These are phyloP conservation scores for Malassezia furfur DNA, from an alignment of 1,284 basidiomycete species.

Conservation along the genomic window DNA sequence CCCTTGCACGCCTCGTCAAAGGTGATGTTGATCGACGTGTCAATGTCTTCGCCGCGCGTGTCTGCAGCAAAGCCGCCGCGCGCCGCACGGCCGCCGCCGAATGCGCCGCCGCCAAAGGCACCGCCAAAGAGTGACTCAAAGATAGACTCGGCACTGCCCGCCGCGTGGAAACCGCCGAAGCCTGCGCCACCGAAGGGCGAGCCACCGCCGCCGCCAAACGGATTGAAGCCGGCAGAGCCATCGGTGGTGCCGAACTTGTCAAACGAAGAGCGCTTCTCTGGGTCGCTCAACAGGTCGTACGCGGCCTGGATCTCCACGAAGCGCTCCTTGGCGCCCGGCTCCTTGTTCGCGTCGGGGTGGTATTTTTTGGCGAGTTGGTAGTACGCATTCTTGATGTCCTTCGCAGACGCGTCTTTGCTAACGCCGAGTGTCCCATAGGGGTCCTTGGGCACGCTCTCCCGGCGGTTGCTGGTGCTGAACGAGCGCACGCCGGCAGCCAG, in stretches of 20 bases:
- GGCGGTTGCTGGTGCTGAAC: neutral
- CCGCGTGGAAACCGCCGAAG: conserved; percentile 53
- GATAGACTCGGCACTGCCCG: conserved; percentile 52
- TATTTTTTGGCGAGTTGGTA: conserved; percentile 97
- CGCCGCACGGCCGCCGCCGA: conserved; percentile 47
- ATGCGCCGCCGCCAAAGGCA: conserved; percentile 54
- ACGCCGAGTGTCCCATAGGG: conserved; percentile 88
- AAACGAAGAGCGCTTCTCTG: conserved; percentile 82
- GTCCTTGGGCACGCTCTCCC: conserved; percentile 56
- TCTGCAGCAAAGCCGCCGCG: conserved; percentile 49
- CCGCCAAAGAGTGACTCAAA: conserved; percentile 78
- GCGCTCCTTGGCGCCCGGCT: conserved; percentile 77
- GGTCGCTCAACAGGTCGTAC: conserved; percentile 76
- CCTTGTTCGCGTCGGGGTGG: conserved; percentile 94
- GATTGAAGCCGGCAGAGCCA: conserved; percentile 54
- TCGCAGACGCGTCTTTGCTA: conserved; percentile 66
- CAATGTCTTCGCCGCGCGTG: conserved; percentile 72
- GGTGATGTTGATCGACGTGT: conserved; percentile 64
- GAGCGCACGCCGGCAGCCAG: neutral
- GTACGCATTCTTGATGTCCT: conserved; percentile 94
- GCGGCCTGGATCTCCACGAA: conserved; percentile 96
- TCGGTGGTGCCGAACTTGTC: conserved; percentile 92
- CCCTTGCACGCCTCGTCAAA: conserved; percentile 94
- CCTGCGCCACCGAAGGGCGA: conserved; percentile 53
- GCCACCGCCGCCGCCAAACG: conserved; percentile 66